phyloP scores from a whole-genome alignment of 2,329 filamentous ascomycete genomes.

The Basipetospora chlamydospora region DNA sequence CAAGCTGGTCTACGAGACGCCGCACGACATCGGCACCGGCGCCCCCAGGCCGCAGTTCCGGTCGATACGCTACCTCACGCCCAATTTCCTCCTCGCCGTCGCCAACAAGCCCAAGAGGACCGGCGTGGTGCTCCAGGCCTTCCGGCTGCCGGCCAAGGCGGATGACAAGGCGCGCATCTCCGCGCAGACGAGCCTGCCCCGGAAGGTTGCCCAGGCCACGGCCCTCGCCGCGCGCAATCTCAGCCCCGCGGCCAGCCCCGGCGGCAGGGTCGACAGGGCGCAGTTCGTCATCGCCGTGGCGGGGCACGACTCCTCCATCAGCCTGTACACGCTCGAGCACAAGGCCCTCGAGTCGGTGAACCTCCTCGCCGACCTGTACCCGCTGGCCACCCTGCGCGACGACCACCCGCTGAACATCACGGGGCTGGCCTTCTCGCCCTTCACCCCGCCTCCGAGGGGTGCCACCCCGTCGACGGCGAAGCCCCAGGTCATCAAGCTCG shows the following conservation, averaged over 20 bases:
- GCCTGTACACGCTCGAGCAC: constrained; percentile 65
- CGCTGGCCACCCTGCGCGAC: constrained; percentile 35
- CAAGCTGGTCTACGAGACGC: constrained; percentile 40
- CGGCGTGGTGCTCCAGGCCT: constrained; percentile 41
- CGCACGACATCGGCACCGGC: constrained; percentile 25
- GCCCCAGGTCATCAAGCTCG: constrained; percentile 47
- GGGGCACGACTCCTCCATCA: constrained; percentile 65
- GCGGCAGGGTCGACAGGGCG: constrained; percentile 41
- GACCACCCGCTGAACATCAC: constrained; percentile 46
- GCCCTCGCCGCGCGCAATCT: constrained; percentile 66
- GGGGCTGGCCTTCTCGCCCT: constrained; percentile 41
- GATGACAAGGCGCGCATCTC: constrained; percentile 29
- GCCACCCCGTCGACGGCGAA: constrained; percentile 25
- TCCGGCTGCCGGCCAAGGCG: constrained; percentile 30
- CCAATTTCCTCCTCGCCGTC: constrained; percentile 41
- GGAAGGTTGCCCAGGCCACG: constrained; percentile 56
- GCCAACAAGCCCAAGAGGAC: constrained; percentile 44
- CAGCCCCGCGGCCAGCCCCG: constrained; percentile 33
- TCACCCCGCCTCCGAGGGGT: constrained; percentile 36
- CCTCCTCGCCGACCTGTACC: constrained; percentile 35
- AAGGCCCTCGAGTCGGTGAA: constrained; percentile 28
- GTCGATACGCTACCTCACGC: constrained; percentile 42
- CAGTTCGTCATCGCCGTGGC: constrained; percentile 74
- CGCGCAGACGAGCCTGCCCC: constrained; percentile 43
- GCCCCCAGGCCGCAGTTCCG: constrained; percentile 36